Base-by-base conservation (phyloP, 345 rosid species). In the Brassica nigra region DNA sequence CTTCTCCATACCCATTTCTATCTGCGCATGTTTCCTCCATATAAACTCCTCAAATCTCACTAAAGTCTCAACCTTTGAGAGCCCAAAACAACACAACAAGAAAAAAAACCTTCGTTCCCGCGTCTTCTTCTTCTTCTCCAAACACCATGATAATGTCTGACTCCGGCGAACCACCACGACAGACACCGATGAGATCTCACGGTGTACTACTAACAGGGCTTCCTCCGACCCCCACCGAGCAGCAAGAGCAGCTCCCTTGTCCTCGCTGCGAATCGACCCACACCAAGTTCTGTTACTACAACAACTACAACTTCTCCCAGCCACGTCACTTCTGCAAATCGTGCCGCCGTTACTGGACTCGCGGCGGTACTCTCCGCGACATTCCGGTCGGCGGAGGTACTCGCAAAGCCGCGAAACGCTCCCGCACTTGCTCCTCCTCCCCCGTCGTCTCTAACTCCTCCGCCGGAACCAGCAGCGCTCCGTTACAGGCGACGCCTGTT, bases 331-430 rank as follows among this genome's bases (percentile, higher is more conserved):
- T 94, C 85, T 94, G 98, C 82, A 94, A 94, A 83, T 78, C 94
- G 16, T 94, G 98, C 82, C 98, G 98, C 54, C 93, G 98, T 54
- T 94, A 94, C 88, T 94, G 98, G 98, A 94, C 98, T 57, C 97
- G 89, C 34, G 98, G 98, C 62, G 98, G 98, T n/a, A 90, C 83
- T 33, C 83, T 81, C 73, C 83, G 83, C 12, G 98, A 94, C 84
- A 92, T 94, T 67, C 98, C 98, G 0, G 62, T 94, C 71, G 98
- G 98, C 28, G 98, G 98, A 8, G 98, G 95, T 20, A 80, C 93
- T 30, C 94, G 97, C 44, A 94, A 89, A 86, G 73, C 81, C 33
- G 94, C 97, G 0, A 94, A 92, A 77, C 93, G 98, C 42, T 90
- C 93, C 28, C 97, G 98, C 11, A 39, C 80, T 20, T 42, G 71